A percentile compares a stretch with the other conserved stretches of the same genome.
Evolutionary conservation across 2,329 filamentous ascomycete genomes (phyloP).

Genomic region (Sordariomycetes sp.): DNA sequence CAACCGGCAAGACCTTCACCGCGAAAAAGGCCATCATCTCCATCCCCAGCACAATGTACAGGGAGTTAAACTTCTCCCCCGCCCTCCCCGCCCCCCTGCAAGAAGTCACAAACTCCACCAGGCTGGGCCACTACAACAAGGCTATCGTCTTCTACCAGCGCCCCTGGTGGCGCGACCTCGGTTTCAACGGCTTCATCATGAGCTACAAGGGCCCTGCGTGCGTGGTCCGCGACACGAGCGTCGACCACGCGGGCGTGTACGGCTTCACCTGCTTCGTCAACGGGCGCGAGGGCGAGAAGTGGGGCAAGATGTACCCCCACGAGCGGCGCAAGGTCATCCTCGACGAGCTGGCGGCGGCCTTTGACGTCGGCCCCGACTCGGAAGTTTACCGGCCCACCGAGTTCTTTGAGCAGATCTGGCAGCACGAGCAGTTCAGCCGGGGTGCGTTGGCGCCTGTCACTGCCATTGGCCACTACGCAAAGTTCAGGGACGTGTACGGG

Average conservation of each 20-base stretch:
- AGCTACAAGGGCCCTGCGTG: conserved; percentile 23
- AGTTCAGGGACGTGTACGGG: conserved; percentile 14
- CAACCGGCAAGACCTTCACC: conserved; percentile 12
- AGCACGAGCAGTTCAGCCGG: conserved; percentile 17
- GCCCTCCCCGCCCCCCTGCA: conserved; percentile 21
- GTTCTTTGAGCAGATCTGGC: conserved; percentile 19
- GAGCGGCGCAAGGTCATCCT: conserved; percentile 17
- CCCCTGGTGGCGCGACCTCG: conserved; percentile 21
- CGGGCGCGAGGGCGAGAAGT: conserved; percentile 19
- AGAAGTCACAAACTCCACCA: conserved; percentile 18
- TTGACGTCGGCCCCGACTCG: conserved; percentile 9
- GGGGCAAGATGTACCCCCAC: conserved; percentile 15
- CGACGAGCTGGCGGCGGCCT: conserved; percentile 18
- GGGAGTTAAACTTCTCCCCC: conserved; percentile 30
- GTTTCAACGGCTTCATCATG: conserved; percentile 22
- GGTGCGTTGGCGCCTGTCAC: conserved; percentile 20
- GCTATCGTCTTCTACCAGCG: conserved; percentile 16
- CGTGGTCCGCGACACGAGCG: conserved; percentile 25
- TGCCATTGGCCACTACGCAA: conserved; percentile 15
- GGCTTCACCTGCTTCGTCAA: conserved; percentile 27
- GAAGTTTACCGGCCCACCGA: conserved; percentile 13
- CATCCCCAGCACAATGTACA: conserved; percentile 31
- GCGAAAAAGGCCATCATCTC: conserved; percentile 30
- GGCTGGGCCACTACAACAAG: conserved; percentile 31
- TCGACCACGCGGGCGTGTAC: conserved; percentile 14